phyloP scores from a whole-genome alignment of 352 stramenopile species.

The Globisporangium paddicum region DNA sequence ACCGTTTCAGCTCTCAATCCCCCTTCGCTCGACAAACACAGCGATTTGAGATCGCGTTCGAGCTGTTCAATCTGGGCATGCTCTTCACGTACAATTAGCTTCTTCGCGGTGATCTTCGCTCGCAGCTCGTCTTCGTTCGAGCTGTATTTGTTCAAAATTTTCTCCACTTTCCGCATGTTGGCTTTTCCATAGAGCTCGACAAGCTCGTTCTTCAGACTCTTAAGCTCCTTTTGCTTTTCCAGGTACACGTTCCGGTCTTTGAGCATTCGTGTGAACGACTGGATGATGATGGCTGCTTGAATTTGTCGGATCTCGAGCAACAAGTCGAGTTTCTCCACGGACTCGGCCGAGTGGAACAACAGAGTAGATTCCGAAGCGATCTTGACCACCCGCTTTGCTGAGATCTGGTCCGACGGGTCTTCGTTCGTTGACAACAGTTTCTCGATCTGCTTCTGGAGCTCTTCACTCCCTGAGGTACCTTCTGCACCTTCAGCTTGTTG shows the following conservation, averaged over 20 bases:
- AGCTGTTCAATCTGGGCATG: constrained; percentile 23
- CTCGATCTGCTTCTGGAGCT: constrained; percentile 14
- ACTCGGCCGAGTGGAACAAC: constrained; percentile 22
- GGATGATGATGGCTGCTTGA: constrained; percentile 25
- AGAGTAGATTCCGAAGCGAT: constrained; percentile 17
- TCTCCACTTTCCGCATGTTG: constrained; percentile 28
- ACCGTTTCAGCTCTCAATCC: constrained; percentile 34
- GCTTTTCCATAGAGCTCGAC: constrained; percentile 32
- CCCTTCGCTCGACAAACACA: constrained; percentile 28
- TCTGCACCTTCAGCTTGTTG: background rate
- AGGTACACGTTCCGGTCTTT: constrained; percentile 21
- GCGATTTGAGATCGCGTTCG: constrained; percentile 31
- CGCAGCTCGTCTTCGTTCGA: constrained; percentile 35
- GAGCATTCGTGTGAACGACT: constrained; percentile 38
- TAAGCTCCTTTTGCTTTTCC: constrained; percentile 24
- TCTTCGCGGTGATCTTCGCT: constrained; percentile 29
- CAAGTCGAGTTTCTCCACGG: constrained; percentile 37
- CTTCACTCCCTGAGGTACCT: background rate
- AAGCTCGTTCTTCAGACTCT: constrained; percentile 31
- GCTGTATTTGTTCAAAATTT: constrained; percentile 34
- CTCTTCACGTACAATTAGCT: constrained; percentile 18
- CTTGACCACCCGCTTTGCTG: background rate
- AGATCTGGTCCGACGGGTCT: background rate
- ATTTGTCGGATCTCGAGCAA: constrained; percentile 28
- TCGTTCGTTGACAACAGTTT: constrained; percentile 14